These are phyloP conservation scores for Gloeopeniophorella convolvens DNA, from an alignment of 768 basidiomycete genomes.

Conservation along the genomic window DNA sequence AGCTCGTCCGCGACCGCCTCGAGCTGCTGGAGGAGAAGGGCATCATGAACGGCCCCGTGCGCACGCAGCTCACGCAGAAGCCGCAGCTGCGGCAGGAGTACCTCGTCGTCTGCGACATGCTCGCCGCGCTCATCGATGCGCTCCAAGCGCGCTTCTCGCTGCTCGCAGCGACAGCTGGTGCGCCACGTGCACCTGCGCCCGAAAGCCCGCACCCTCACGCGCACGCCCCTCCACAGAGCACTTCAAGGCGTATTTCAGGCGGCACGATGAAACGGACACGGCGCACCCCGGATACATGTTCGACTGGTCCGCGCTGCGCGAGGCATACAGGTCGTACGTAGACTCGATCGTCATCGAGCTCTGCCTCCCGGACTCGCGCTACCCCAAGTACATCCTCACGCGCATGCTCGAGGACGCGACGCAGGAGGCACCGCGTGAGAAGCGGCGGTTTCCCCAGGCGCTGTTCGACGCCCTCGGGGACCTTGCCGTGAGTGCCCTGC, in stretches of 20 bases:
- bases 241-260: slow-evolving; percentile 66
- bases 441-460: slow-evolving; percentile 68
- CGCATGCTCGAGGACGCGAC: slow-evolving; percentile 64
- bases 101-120: slow-evolving; percentile 57
- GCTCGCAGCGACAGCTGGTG: slow-evolving; percentile 66
- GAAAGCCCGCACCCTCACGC: slow-evolving; percentile 5
- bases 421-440: slow-evolving; percentile 66
- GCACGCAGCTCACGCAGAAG: slow-evolving; percentile 47
- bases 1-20: slow-evolving; percentile 52
- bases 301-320: slow-evolving; percentile 54
- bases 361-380: slow-evolving; percentile 63
- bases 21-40: slow-evolving; percentile 49
- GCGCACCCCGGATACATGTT: slow-evolving; percentile 54
- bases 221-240: slow-evolving; percentile 43
- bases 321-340: slow-evolving; percentile 67
- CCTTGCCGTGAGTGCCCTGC: slow-evolving; percentile 56
- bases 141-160: slow-evolving; percentile 61
- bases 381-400: slow-evolving; percentile 60
- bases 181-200: slow-evolving; percentile 24
- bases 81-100: slow-evolving; percentile 48
- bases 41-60: slow-evolving; percentile 46
- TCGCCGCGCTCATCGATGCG: slow-evolving; percentile 51
- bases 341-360: slow-evolving; percentile 82
- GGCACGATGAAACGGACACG: slow-evolving; percentile 30
- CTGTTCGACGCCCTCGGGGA: slow-evolving; percentile 82